phyloP scores from a whole-genome alignment of 192 early-diverging fungal genomes.

The Phycomyces blakesleeanus region DNA sequence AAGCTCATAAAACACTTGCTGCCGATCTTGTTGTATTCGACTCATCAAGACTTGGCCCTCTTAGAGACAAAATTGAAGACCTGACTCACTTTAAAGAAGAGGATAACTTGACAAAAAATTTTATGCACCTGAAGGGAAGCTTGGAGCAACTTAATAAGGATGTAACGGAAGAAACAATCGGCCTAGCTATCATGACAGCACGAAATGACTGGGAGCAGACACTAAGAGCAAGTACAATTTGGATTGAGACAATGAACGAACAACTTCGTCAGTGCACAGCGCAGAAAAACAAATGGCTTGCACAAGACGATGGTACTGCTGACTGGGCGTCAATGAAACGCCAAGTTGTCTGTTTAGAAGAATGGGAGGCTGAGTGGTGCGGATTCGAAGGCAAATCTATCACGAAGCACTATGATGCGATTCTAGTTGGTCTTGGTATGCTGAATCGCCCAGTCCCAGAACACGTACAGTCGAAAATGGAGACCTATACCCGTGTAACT shows the following conservation, averaged over 20 bases:
- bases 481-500: neutral
- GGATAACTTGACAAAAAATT: neutral
- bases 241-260: conserved; percentile 8
- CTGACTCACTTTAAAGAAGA: neutral
- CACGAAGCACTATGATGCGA: neutral
- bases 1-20: neutral
- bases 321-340: neutral
- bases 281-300: conserved; percentile 19
- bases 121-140: neutral
- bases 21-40: neutral
- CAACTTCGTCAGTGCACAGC: neutral
- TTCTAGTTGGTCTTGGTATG: neutral
- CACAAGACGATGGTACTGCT: conserved; percentile 11
- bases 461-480: conserved; percentile 10
- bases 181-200: neutral
- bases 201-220: conserved; percentile 7
- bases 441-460: neutral
- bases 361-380: neutral
- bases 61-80: neutral
- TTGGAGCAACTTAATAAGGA: neutral
- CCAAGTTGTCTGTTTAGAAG: neutral
- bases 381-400: neutral
- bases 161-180: neutral
- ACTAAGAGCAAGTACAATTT: neutral
- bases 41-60: neutral